Evolutionary conservation across 495 filamentous ascomycete species (phyloP).

Genomic region (Bombardia bombarda): DNA sequence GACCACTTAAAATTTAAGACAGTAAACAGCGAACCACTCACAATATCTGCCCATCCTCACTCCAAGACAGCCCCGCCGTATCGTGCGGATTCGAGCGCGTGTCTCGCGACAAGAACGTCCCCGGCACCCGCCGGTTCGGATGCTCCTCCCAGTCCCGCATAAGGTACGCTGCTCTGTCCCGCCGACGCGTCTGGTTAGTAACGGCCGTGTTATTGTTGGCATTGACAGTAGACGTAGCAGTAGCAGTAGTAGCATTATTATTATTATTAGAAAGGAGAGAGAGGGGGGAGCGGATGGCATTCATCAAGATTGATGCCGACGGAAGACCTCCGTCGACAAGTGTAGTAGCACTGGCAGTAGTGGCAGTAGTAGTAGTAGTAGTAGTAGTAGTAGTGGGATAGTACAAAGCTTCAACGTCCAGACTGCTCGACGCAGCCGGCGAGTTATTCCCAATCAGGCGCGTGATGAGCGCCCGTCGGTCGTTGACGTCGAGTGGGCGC

Average conservation of each 20-base stretch:
- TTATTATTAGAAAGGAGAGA: background rate
- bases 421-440: constrained; percentile 3
- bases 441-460: constrained; percentile 10
- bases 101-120: constrained; percentile 5
- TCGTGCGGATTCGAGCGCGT: constrained; percentile 31
- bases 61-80: constrained; percentile 66
- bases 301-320: background rate
- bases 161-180: constrained; percentile 14
- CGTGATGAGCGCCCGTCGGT: constrained; percentile 6
- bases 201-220: background rate
- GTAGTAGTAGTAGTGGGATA: no score
- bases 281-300: background rate
- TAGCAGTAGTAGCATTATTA: background rate
- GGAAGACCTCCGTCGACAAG: no score
- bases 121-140: constrained; percentile 9
- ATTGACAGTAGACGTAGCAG: background rate
- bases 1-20: no score
- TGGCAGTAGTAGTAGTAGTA: no score
- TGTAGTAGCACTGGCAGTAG: no score
- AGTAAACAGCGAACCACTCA: constrained; percentile 38
- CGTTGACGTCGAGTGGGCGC: background rate
- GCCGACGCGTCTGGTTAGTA: constrained; percentile 10
- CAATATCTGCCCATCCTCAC: constrained; percentile 59
- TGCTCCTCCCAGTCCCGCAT: constrained; percentile 24
- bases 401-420: constrained; percentile 19